Evolutionary conservation across 306 rosid genomes (phyloP).

Genomic region (Acacia acuminata): DNA sequence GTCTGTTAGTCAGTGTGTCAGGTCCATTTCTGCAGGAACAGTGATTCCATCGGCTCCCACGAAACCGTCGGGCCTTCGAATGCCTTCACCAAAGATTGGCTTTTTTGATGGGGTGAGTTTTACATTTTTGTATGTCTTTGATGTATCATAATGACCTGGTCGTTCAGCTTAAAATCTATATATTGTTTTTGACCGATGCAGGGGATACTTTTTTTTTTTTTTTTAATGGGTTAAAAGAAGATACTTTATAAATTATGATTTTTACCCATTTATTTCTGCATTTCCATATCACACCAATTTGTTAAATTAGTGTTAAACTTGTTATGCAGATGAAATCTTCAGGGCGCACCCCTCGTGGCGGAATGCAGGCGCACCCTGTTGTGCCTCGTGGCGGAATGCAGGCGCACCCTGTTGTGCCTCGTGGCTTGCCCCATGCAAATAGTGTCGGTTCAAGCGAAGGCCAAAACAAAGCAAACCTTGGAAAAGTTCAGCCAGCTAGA

Average conservation of each 20-base stretch:
- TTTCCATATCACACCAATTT: constrained; percentile 1
- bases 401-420: constrained; percentile 45
- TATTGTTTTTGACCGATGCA: constrained; percentile 20
- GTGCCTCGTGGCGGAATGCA: constrained; percentile 49
- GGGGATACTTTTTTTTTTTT: not conserved
- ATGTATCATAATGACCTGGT: constrained; percentile 17
- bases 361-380: constrained; percentile 44
- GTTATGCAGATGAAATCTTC: constrained; percentile 61
- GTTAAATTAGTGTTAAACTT: constrained; percentile 24
- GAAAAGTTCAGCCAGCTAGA: constrained; percentile 58
- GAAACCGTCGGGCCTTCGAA: constrained; percentile 81
- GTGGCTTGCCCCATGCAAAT: constrained; percentile 54
- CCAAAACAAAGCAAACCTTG: constrained; percentile 50
- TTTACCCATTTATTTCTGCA: constrained; percentile 10
- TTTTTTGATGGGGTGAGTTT: constrained; percentile 91
- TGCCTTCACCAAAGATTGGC: constrained; percentile 94
- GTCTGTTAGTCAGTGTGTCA: constrained; percentile 34
- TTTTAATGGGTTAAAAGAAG: not conserved
- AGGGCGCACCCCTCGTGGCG: constrained; percentile 62
- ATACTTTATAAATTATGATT: not conserved
- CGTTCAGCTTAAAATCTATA: constrained; percentile 20
- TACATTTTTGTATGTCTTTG: constrained; percentile 16
- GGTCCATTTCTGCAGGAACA: constrained; percentile 38
- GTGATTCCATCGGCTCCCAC: constrained; percentile 47
- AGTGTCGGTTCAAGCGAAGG: constrained; percentile 46